Evolutionary conservation across 306 rosid genomes (phyloP).

Genomic region (Rubus parviflorus): DNA sequence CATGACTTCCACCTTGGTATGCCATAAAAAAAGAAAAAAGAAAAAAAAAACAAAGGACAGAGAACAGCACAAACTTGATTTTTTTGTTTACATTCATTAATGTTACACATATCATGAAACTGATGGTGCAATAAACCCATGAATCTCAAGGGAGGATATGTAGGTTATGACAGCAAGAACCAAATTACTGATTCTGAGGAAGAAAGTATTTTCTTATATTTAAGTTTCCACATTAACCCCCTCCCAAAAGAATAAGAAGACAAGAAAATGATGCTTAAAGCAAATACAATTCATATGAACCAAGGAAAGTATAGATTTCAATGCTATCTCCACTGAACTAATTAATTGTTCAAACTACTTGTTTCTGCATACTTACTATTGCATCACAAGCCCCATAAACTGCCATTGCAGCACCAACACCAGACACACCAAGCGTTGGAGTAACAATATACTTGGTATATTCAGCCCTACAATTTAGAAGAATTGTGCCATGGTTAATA

Average conservation of each 20-base stretch:
- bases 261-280: neutral
- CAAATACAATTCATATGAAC: neutral
- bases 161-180: neutral
- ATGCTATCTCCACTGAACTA: neutral
- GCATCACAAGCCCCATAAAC: conserved; percentile 94
- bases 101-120: too few relatives aligned
- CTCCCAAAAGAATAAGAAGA: neutral
- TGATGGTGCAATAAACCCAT: neutral
- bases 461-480: conserved; percentile 61
- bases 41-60: neutral
- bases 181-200: neutral
- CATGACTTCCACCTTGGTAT: neutral
- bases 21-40: too few relatives aligned
- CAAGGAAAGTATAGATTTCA: neutral
- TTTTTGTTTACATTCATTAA: too few relatives aligned
- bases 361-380: conserved; percentile 57
- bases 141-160: neutral
- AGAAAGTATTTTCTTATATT: neutral
- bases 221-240: neutral
- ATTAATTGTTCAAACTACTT: neutral
- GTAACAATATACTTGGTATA: conserved; percentile 77
- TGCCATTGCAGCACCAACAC: conserved; percentile 96
- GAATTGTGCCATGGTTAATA: conserved; percentile 19
- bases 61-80: too few relatives aligned
- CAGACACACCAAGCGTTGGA: conserved; percentile 83